Evolutionary conservation across 129 eudicot genomes (phyloP).

Genomic region (Kitagawia praeruptora): DNA sequence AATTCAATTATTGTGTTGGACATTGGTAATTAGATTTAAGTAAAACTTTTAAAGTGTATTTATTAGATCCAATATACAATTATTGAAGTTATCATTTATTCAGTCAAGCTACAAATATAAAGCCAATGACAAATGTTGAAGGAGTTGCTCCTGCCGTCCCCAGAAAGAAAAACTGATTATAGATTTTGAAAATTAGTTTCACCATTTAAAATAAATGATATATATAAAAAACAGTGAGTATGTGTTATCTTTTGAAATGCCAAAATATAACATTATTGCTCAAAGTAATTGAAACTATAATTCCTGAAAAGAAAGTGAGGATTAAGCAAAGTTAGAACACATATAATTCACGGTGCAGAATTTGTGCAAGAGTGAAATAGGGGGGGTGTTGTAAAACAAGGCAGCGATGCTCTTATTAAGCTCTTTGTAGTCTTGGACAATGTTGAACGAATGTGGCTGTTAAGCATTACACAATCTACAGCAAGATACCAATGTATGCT

Average conservation of each 20-base stretch:
- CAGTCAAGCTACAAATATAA: background rate
- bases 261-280: too few species aligned
- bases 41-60: background rate
- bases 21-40: background rate
- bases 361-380: background rate
- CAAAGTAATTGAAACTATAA: background rate
- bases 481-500: conserved; percentile 62
- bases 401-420: conserved; percentile 54
- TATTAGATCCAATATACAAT: background rate
- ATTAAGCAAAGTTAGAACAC: background rate
- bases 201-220: too few species aligned
- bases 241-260: too few species aligned
- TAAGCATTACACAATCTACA: conserved; percentile 54
- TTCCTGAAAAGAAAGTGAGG: too few species aligned
- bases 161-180: too few species aligned
- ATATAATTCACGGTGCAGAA: background rate
- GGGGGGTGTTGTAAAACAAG: conserved; percentile 35
- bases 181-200: too few species aligned
- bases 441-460: conserved; percentile 50
- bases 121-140: background rate
- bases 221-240: background rate
- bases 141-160: background rate
- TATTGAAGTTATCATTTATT: too few species aligned
- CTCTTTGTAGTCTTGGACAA: conserved; percentile 55
- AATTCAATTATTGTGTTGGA: background rate